These are phyloP conservation scores for Auricularia auricula-judae DNA, from an alignment of 768 basidiomycete species.

Conservation along the genomic window DNA sequence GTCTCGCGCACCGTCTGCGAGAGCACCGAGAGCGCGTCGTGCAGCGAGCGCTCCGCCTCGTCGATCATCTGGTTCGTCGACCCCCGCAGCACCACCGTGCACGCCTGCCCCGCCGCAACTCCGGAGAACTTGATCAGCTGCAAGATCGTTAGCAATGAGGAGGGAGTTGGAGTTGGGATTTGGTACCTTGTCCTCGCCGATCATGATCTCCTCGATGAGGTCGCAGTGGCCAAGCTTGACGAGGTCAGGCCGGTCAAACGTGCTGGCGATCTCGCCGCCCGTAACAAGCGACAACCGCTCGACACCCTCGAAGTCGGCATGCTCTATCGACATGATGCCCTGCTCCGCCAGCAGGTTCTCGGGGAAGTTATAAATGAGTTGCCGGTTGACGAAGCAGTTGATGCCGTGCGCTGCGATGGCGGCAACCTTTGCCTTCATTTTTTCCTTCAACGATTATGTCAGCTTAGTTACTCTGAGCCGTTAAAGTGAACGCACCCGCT, in stretches of 20 bases:
- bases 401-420: conserved; percentile 90
- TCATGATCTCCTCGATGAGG: conserved; percentile 96
- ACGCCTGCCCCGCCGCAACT: conserved; percentile 94
- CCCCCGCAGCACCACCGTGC: conserved; percentile 94
- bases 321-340: conserved; percentile 93
- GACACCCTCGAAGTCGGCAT: conserved; percentile 98
- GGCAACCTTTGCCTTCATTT: conserved; percentile 98
- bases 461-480: not conserved
- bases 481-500: conserved; percentile 42
- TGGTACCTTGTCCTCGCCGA: conserved; percentile 93
- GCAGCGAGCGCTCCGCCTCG: conserved; percentile 94
- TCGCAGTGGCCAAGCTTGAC: conserved; percentile 92
- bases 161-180: not conserved
- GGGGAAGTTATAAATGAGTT: conserved; percentile 98
- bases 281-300: conserved; percentile 92
- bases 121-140: conserved; percentile 99
- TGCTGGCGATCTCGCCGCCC: conserved; percentile 93
- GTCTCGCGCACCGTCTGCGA: conserved; percentile 98
- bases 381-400: conserved; percentile 95
- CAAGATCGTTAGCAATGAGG: not conserved
- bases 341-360: conserved; percentile 90
- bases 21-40: conserved; percentile 93
- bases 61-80: conserved; percentile 99
- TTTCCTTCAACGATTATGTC: conserved; percentile 50
- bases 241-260: conserved; percentile 85